Conservation (phyloP, 768 basidiomycete genomes). For the Leccinum broughii region DNA sequence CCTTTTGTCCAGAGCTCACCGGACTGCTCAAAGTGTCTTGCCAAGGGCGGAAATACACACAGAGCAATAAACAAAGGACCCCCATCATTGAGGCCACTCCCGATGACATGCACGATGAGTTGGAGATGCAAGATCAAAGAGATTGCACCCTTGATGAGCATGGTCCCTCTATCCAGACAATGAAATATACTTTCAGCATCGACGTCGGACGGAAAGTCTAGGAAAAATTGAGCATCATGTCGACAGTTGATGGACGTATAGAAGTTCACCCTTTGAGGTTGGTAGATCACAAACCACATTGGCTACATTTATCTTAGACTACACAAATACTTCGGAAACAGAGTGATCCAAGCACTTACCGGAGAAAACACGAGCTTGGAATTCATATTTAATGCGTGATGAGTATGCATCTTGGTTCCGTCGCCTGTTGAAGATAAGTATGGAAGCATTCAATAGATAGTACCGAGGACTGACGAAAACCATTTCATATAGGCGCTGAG, state of each 20-base stretch:
- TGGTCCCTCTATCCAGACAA: conserved; percentile 15
- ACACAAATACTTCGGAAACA: not conserved
- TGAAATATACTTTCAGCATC: conserved; percentile 1
- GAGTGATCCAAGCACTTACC: conserved; percentile 4
- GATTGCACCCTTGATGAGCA: conserved; percentile 8
- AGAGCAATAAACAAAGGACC: conserved; percentile 24
- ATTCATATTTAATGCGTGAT: conserved; percentile 23
- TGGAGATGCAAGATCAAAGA: conserved; percentile 28
- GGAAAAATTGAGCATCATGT: not conserved
- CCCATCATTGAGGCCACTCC: conserved; percentile 14
- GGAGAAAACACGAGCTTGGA: conserved; percentile 21
- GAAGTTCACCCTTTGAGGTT: conserved; percentile 22
- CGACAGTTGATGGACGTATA: not conserved
- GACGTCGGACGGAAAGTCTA: conserved; percentile 8
- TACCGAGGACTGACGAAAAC: conserved; percentile 17
- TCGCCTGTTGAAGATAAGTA: conserved; percentile 2
- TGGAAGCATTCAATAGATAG: not conserved
- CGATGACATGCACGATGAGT: conserved; percentile 19
- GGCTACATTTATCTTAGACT: conserved; percentile 9
- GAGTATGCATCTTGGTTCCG: conserved; percentile 6
- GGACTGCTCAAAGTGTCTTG: not conserved
- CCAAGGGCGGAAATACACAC: conserved; percentile 19
- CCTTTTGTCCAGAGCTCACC: conserved; percentile 23
- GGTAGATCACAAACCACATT: conserved; percentile 21
- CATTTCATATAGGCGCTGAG: conserved; percentile 18